A percentile compares a stretch with the other conserved stretches of the same genome.
Conservation (phyloP, 176 grass and related monocot species). For the Avena sativa region DNA sequence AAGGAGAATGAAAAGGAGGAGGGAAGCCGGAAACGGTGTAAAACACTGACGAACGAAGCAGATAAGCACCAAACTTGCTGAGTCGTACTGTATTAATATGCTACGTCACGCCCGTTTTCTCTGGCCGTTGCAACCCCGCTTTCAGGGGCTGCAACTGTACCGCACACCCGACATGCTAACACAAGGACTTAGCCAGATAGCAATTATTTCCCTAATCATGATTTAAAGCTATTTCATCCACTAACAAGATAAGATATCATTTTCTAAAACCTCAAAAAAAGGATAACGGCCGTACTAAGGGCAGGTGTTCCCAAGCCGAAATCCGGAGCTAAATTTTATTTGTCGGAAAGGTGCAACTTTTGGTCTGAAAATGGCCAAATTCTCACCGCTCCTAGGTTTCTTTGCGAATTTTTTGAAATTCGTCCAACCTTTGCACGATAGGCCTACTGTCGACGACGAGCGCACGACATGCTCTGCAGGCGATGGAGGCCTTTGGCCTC, state of each 20-base stretch:
- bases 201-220: not conserved
- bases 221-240: slow-evolving; percentile 12
- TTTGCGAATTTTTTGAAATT: too few relatives aligned
- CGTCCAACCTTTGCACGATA: too few relatives aligned
- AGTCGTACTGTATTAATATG: not conserved
- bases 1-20: not conserved
- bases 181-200: not conserved
- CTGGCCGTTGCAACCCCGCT: not conserved
- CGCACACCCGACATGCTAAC: slow-evolving; percentile 9
- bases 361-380: too few relatives aligned
- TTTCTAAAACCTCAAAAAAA: not conserved
- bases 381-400: too few relatives aligned
- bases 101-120: not conserved
- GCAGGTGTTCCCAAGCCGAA: too few relatives aligned
- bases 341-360: too few relatives aligned
- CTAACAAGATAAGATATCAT: not conserved
- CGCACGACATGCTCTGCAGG: too few relatives aligned
- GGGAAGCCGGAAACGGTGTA: not conserved
- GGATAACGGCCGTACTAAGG: not conserved
- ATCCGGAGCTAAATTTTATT: too few relatives aligned
- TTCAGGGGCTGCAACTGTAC: not conserved
- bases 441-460: too few relatives aligned
- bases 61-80: not conserved
- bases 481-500: too few relatives aligned
- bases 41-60: not conserved